phyloP scores from a whole-genome alignment of 2,329 filamentous ascomycete genomes.

The Chaetothyriales sp. region DNA sequence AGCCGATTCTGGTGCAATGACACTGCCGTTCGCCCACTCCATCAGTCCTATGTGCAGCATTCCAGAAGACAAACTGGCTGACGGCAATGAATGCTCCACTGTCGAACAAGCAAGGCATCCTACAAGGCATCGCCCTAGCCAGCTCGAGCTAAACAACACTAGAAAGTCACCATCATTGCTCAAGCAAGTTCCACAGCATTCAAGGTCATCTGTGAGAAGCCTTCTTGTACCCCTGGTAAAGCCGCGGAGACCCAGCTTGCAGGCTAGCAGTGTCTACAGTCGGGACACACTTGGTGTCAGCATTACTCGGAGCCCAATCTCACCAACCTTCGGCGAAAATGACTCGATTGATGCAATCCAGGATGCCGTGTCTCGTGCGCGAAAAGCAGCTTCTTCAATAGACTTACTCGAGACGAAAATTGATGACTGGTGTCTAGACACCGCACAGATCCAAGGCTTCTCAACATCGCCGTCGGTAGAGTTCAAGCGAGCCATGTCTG shows the following conservation, averaged over 20 bases:
- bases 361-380: neutral
- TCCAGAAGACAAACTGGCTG: too few species aligned
- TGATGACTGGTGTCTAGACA: conserved; percentile 12
- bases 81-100: too few species aligned
- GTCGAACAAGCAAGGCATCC: too few species aligned
- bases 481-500: conserved; percentile 8
- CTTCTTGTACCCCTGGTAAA: neutral
- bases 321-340: neutral
- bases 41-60: too few species aligned
- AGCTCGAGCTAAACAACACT: too few species aligned
- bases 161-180: too few species aligned
- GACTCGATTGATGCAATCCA: neutral
- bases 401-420: conserved; percentile 10
- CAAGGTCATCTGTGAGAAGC: too few species aligned
- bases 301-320: conserved; percentile 2
- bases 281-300: conserved; percentile 11
- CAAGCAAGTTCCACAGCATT: too few species aligned
- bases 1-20: too few species aligned
- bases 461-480: neutral
- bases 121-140: too few species aligned
- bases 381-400: conserved; percentile 2
- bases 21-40: too few species aligned
- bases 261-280: conserved; percentile 14
- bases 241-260: neutral
- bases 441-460: conserved; percentile 1